Conservation (phyloP, 2,329 filamentous ascomycete genomes). For the Botrytis fragariae region DNA sequence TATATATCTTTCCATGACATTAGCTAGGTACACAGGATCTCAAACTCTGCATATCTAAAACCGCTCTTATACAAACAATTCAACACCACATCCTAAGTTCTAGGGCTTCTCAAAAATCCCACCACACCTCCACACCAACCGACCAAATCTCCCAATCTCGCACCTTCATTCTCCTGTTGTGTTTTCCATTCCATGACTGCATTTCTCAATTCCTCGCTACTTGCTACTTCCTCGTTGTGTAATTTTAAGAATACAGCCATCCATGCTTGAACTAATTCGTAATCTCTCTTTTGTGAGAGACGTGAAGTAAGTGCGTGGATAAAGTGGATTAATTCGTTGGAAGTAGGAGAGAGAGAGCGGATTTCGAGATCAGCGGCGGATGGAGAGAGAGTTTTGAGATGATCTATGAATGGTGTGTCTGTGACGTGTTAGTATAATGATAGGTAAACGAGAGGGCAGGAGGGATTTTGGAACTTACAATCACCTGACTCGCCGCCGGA, state of each 20-base stretch:
- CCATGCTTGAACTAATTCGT: conserved; percentile 94
- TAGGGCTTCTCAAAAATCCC: conserved; percentile 66
- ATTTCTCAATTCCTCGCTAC: conserved; percentile 48
- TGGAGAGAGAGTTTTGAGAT: conserved; percentile 78
- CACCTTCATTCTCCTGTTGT: conserved; percentile 69
- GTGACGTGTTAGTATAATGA: conserved; percentile 24
- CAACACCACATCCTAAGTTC: neutral
- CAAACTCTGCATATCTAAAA: neutral
- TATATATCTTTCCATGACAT: neutral
- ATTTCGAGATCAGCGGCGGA: conserved; percentile 88
- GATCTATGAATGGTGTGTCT: conserved; percentile 68
- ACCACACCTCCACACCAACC: conserved; percentile 88
- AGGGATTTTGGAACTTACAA: conserved; percentile 49
- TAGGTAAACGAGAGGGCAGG: neutral
- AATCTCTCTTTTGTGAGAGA: conserved; percentile 70
- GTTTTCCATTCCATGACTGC: conserved; percentile 68
- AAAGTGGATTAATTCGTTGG: conserved; percentile 69
- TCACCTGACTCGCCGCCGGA: conserved; percentile 53
- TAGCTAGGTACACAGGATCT: neutral
- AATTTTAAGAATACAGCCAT: conserved; percentile 90
- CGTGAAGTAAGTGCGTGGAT: conserved; percentile 74
- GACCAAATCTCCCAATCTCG: conserved; percentile 70
- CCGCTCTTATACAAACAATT: neutral
- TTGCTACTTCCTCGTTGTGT: conserved; percentile 61
- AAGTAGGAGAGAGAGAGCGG: conserved; percentile 63